These are phyloP conservation scores for Fusarium newnesense DNA, from an alignment of 2,329 filamentous ascomycete genomes.

Conservation along the genomic window DNA sequence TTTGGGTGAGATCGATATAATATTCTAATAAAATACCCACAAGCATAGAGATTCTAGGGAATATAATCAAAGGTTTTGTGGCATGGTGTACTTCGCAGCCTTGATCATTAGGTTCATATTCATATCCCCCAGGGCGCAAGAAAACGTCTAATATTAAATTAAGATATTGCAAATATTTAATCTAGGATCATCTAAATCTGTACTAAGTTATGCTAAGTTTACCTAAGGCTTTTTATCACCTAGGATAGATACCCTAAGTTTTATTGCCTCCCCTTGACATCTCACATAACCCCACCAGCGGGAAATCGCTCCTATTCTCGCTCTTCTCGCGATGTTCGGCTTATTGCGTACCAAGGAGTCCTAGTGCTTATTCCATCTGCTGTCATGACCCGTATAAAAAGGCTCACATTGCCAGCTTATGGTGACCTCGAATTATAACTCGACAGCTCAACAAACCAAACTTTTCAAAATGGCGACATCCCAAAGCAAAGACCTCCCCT, in stretches of 20 bases:
- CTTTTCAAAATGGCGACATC: constrained; percentile 7
- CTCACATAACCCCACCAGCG: background rate
- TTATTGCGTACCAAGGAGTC: background rate
- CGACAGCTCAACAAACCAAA: background rate
- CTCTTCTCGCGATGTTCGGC: background rate
- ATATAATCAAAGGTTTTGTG: background rate
- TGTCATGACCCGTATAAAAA: background rate
- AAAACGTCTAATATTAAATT: too few relatives aligned
- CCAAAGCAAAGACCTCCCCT: constrained; percentile 25
- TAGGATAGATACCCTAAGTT: too few relatives aligned
- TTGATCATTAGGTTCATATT: too few relatives aligned
- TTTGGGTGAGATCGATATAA: background rate
- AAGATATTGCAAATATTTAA: too few relatives aligned
- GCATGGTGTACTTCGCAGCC: background rate
- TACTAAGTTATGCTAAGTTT: too few relatives aligned
- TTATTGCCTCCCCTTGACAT: too few relatives aligned
- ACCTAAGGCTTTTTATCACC: too few relatives aligned
- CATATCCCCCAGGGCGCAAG: too few relatives aligned
- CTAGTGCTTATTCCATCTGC: constrained; percentile 3
- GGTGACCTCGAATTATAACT: too few relatives aligned
- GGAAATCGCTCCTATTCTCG: background rate
- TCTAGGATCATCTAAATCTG: too few relatives aligned
- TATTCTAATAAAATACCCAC: background rate
- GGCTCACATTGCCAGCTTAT: background rate
- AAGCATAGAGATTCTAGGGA: too few relatives aligned